These are phyloP conservation scores for Eimeria sp. DNA, from an alignment of 169 alveolate species.

Conservation along the genomic window DNA sequence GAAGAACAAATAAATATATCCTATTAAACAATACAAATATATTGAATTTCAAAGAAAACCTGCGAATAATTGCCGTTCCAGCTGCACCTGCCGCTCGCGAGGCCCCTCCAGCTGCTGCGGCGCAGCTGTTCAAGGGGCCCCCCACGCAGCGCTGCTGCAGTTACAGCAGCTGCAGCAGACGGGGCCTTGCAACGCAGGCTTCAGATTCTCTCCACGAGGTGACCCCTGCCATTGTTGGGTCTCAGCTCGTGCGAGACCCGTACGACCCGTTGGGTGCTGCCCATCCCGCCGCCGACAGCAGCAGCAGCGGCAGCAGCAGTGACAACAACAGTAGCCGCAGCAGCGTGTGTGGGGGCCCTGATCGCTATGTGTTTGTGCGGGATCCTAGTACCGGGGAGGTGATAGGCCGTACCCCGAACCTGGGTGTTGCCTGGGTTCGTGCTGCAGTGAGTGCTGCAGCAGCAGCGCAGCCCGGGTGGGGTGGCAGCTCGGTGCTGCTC, in stretches of 20 bases:
- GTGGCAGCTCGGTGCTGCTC: constrained; percentile 12
- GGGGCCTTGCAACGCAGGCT: not conserved
- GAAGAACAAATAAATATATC: not conserved
- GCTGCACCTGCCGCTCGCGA: not conserved
- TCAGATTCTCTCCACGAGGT: not conserved
- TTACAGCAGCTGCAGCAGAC: constrained; percentile 6
- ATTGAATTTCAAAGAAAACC: not conserved
- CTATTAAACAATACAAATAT: not conserved
- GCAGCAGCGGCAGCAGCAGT: constrained; percentile 3
- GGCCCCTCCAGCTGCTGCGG: not conserved
- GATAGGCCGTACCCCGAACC: constrained; percentile 26
- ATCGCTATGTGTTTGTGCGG: constrained; percentile 25
- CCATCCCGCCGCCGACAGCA: not conserved
- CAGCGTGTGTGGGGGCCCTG: not conserved
- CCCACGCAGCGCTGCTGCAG: not conserved
- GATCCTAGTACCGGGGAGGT: constrained; percentile 76
- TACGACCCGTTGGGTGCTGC: constrained; percentile 16
- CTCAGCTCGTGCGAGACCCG: constrained; percentile 30
- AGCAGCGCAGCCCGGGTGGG: constrained; percentile 56
- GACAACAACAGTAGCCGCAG: constrained; percentile 13
- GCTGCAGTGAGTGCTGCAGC: constrained; percentile 65
- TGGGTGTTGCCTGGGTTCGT: constrained; percentile 42
- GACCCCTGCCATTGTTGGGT: constrained; percentile 24
- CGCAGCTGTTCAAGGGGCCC: not conserved
- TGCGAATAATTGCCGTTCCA: no score